phyloP scores from a whole-genome alignment of 2,329 filamentous ascomycete genomes.

The Botryosphaeria agaves region DNA sequence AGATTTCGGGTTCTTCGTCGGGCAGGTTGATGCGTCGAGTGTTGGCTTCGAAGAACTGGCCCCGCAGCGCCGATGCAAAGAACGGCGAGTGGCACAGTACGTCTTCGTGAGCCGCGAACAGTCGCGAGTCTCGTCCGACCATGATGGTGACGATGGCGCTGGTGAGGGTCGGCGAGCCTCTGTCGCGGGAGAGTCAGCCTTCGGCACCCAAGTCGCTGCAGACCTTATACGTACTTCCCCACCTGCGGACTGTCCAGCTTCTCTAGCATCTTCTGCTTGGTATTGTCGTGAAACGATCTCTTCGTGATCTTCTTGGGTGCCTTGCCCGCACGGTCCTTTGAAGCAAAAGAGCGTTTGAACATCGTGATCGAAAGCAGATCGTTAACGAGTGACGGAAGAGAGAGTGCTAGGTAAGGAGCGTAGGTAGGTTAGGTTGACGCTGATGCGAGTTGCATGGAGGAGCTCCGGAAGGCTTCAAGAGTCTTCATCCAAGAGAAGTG shows the following conservation, averaged over 20 bases:
- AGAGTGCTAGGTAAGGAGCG: no score
- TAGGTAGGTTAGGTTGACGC: conserved; percentile 29
- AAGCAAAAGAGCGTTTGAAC: conserved; percentile 85
- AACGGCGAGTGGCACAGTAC: conserved; percentile 74
- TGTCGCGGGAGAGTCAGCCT: neutral
- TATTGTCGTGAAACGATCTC: conserved; percentile 60
- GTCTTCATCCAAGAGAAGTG: conserved; percentile 14
- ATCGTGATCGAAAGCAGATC: conserved; percentile 38
- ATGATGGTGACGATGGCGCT: conserved; percentile 73
- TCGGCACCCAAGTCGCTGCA: neutral
- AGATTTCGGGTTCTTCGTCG: conserved; percentile 73
- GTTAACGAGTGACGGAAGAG: conserved; percentile 32
- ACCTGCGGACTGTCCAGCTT: conserved; percentile 47
- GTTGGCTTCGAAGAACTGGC: conserved; percentile 51
- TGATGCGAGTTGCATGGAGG: conserved; percentile 34
- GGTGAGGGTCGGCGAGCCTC: conserved; percentile 32
- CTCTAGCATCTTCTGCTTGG: conserved; percentile 77
- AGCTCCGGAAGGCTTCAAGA: conserved; percentile 35
- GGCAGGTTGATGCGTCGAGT: conserved; percentile 64
- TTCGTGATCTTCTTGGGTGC: conserved; percentile 52
- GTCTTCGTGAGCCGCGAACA: conserved; percentile 93
- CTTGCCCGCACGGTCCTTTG: conserved; percentile 78
- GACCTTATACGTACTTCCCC: conserved; percentile 23
- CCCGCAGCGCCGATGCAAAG: conserved; percentile 56
- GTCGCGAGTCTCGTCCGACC: conserved; percentile 66